Conservation (phyloP, 2,329 filamentous ascomycete species). For the Fusarium nelsonii region DNA sequence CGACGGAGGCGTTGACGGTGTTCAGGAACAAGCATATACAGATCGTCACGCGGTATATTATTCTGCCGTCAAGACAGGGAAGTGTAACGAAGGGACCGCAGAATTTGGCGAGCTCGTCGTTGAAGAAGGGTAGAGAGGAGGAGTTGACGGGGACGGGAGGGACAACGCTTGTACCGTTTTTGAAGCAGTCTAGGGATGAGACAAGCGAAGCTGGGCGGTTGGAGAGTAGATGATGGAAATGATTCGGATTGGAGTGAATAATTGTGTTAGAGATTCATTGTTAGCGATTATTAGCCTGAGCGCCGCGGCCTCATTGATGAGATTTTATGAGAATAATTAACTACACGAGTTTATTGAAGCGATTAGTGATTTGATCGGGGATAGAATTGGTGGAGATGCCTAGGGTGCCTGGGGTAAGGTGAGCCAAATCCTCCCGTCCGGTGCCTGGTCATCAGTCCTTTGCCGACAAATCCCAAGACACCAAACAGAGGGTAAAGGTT, state of each 20-base stretch:
- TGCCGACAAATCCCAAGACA: no score
- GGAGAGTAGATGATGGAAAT: constrained; percentile 19
- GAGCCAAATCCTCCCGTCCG: no score
- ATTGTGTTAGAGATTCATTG: constrained; percentile 10
- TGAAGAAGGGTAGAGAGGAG: constrained; percentile 55
- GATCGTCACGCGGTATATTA: constrained; percentile 91
- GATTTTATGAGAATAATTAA: background rate
- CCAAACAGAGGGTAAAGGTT: no score
- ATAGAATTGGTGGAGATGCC: background rate
- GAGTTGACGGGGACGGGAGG: constrained; percentile 87
- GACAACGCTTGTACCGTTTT: constrained; percentile 86
- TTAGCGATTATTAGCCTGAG: constrained; percentile 18
- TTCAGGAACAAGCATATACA: constrained; percentile 90
- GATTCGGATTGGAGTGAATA: background rate
- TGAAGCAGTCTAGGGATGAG: constrained; percentile 90
- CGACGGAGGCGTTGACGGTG: constrained; percentile 78
- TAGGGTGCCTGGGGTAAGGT: background rate
- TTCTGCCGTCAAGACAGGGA: constrained; percentile 74
- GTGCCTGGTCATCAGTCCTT: background rate
- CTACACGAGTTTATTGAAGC: background rate
- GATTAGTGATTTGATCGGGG: background rate
- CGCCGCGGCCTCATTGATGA: background rate
- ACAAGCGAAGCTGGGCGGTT: constrained; percentile 63
- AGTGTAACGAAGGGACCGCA: constrained; percentile 41
- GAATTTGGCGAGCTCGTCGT: constrained; percentile 62